Evolutionary conservation across 805 yeast species (phyloP), one percentile per base, ranked within the genome.

Genomic region (Komagataella kurtzmanii): DNA sequence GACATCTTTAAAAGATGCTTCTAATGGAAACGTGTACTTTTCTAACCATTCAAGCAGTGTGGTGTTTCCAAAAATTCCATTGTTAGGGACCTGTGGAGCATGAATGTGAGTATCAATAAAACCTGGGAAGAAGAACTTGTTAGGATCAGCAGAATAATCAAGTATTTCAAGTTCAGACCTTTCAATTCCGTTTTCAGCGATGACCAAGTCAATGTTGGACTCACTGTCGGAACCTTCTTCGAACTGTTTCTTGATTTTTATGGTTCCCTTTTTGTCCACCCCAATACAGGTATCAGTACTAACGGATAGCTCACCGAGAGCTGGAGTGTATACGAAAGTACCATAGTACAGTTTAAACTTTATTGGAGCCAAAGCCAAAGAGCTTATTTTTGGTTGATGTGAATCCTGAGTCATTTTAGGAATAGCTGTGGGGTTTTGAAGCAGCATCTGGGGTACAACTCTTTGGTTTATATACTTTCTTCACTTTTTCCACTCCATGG

Each of bases 41-140:
- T 80, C 76, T 48, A 93, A 73, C 99, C 99, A 93, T 56, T 91
- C 95, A 52, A 93, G 69, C 46, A 93, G 71, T 1, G 96, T 91
- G 2, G 88, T 72, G 54, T 83, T 83, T 23, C 95, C 90, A 55
- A 95, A 91, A 23, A 93, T 80, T 8, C 95, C 93, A 49, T 74
- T 72, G 62, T 86, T 86, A 10, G 93, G 93, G 59, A 78, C 86
- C 64, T 86, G 95, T 2, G 95, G 81, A 1, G 95, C 93, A 64
- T 86, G 95, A 48, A 83, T 82, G 62, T 86, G 95, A 1, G 93
- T 84, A 58, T 87, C 95, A 4, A 86, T 67, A 58, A 86, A 86
- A 0, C 95, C 95, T 0, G 95, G 95, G 59, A 88, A 80, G 59
- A 84, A 80, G 63, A 91, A 91, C 50, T 65, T 64, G 56, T 69